phyloP scores from a whole-genome alignment of 169 alveolate species.

The Cyclospora cayetanensis region DNA sequence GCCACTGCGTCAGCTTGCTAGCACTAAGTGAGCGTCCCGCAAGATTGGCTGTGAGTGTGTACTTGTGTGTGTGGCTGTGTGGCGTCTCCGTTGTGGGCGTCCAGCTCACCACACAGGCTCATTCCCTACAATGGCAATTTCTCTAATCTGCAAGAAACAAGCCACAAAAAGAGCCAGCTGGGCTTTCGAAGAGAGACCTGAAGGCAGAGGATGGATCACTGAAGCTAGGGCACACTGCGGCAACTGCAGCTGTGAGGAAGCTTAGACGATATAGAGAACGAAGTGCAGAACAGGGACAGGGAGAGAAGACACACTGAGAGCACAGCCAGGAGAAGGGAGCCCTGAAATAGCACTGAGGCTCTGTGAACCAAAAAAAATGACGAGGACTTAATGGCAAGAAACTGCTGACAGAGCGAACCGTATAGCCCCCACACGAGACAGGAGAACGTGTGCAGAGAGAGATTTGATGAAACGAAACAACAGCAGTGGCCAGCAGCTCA shows the following conservation, averaged over 20 bases:
- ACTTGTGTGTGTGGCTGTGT: too few species aligned
- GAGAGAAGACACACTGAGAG: not conserved
- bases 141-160: slow-evolving; percentile 5
- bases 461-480: not conserved
- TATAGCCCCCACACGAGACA: too few species aligned
- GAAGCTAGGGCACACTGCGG: not conserved
- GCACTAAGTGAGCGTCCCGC: too few species aligned
- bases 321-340: not conserved
- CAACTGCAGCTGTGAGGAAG: not conserved
- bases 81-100: too few species aligned
- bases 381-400: too few species aligned
- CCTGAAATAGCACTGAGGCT: too few species aligned
- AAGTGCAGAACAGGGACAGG: not conserved
- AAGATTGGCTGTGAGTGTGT: too few species aligned
- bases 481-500: not conserved
- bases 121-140: slow-evolving; percentile 56
- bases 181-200: not conserved
- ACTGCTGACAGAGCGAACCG: too few species aligned
- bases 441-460: not conserved
- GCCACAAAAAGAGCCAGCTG: not conserved
- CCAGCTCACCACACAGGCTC: slow-evolving; percentile 45
- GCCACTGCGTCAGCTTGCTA: too few species aligned
- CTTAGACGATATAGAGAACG: not conserved
- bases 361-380: too few species aligned
- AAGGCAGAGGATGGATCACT: too few species aligned